Conservation (phyloP, 108 stramenopile genomes). For the Pseudonitzschia delicatissima region DNA sequence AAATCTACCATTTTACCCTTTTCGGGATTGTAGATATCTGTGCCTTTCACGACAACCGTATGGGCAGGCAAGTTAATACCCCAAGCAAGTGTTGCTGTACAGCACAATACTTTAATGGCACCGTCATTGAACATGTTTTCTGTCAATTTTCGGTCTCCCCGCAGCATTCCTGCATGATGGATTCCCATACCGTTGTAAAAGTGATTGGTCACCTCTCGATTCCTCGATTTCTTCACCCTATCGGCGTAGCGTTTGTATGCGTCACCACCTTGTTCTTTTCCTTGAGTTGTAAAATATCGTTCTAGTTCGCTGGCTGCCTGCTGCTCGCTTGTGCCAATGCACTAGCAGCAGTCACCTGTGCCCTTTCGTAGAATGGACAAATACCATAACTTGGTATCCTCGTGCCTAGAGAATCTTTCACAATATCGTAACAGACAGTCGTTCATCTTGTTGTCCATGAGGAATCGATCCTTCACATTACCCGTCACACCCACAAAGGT, state of each 20-base stretch:
- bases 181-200: slow-evolving; percentile 93
- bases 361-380: slow-evolving; percentile 98
- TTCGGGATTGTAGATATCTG: slow-evolving; percentile 98
- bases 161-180: slow-evolving; percentile 99
- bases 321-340: slow-evolving; percentile 81
- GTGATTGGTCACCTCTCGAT: slow-evolving; percentile 81
- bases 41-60: slow-evolving; percentile 97
- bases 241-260: slow-evolving; percentile 60
- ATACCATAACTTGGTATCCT: slow-evolving; percentile 99
- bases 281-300: slow-evolving; percentile 63
- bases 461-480: slow-evolving; percentile 60
- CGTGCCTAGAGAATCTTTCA: slow-evolving; percentile 81
- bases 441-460: slow-evolving; percentile 86
- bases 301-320: slow-evolving; percentile 57
- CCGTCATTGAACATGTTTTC: slow-evolving; percentile 96
- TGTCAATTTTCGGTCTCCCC: slow-evolving; percentile 90
- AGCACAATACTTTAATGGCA: slow-evolving; percentile 94
- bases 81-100: slow-evolving; percentile 98
- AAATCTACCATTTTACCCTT: slow-evolving; percentile 94
- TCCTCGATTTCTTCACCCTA: slow-evolving; percentile 82
- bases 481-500: slow-evolving; percentile 93
- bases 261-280: slow-evolving; percentile 50
- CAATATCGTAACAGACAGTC: slow-evolving; percentile 89
- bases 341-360: slow-evolving; percentile 86
- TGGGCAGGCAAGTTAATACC: slow-evolving; percentile 96